Conservation (phyloP, 2,329 filamentous ascomycete species). For the Aspergillus novoparasiticus region DNA sequence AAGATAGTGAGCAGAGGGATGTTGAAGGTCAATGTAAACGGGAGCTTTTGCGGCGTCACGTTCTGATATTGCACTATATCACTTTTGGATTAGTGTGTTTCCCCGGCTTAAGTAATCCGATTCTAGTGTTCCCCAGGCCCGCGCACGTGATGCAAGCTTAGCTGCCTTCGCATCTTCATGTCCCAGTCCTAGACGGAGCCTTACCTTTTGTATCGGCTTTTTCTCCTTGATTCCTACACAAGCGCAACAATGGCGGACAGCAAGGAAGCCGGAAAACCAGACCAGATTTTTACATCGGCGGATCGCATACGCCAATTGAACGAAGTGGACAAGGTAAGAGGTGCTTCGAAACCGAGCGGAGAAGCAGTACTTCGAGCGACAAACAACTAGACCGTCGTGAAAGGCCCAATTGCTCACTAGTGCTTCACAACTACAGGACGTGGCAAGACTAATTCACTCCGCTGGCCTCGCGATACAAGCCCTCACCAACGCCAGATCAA, state of each 20-base stretch:
- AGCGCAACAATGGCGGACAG: conserved; percentile 26
- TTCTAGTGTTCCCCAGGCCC: conserved; percentile 3
- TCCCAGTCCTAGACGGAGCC: not conserved
- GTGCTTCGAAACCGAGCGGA: not conserved
- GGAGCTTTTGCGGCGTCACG: conserved; percentile 18
- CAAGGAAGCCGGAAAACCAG: conserved; percentile 25
- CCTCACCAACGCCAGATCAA: conserved; percentile 56
- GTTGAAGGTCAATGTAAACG: conserved; percentile 12
- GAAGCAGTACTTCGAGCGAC: not conserved
- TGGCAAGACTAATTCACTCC: conserved; percentile 58
- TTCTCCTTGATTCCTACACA: not conserved
- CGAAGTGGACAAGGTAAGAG: conserved; percentile 69
- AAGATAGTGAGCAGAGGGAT: conserved; percentile 8
- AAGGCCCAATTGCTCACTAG: not conserved
- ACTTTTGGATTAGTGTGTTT: conserved; percentile 1
- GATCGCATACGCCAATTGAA: conserved; percentile 81
- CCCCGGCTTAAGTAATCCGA: not conserved
- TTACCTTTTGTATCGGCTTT: not conserved
- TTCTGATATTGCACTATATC: conserved; percentile 27
- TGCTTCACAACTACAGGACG: conserved; percentile 41
- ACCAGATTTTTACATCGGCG: conserved; percentile 63
- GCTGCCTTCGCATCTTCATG: conserved; percentile 1
- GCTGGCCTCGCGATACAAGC: conserved; percentile 66
- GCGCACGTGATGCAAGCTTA: conserved; percentile 15
- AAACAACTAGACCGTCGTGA: not conserved